These are phyloP conservation scores for Neofusicoccum umdonicola DNA, from an alignment of 2,329 filamentous ascomycete genomes.

Conservation along the genomic window DNA sequence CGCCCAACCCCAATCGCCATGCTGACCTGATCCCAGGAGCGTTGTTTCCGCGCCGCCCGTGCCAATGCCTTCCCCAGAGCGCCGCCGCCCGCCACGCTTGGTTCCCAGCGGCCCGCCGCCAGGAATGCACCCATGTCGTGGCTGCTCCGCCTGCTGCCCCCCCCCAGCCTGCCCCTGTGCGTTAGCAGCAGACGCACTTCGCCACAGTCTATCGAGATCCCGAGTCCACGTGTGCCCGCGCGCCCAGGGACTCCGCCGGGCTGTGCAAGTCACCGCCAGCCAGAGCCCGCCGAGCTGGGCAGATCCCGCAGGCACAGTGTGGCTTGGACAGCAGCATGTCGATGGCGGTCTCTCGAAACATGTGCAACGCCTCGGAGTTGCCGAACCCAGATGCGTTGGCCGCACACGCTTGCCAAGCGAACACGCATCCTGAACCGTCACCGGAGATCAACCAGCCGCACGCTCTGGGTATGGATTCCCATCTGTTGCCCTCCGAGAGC, in stretches of 20 bases:
- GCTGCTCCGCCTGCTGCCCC: background rate
- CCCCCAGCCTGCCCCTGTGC: background rate
- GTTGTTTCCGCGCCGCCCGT: conserved; percentile 9
- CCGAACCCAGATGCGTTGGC: conserved; percentile 7
- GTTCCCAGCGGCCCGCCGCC: background rate
- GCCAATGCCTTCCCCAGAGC: conserved; percentile 10
- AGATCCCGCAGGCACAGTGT: background rate
- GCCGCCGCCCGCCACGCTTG: conserved; percentile 11
- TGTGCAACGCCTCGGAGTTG: conserved; percentile 9
- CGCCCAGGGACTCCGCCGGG: background rate
- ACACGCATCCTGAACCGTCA: background rate
- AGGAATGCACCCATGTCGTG: conserved; percentile 1
- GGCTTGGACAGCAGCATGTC: background rate
- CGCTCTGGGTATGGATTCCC: conserved; percentile 5
- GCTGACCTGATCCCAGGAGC: conserved; percentile 3
- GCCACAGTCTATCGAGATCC: conserved; percentile 7
- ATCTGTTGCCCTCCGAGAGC: background rate
- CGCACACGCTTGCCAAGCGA: conserved; percentile 11
- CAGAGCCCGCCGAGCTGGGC: background rate
- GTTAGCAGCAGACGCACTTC: background rate
- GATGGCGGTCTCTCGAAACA: background rate
- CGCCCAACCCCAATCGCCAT: background rate
- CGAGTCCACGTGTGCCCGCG: background rate
- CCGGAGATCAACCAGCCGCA: background rate
- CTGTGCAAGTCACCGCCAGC: conserved; percentile 2